Evolutionary conservation across 192 early-diverging fungal genomes (phyloP).

Genomic region (Coemansia sp.): DNA sequence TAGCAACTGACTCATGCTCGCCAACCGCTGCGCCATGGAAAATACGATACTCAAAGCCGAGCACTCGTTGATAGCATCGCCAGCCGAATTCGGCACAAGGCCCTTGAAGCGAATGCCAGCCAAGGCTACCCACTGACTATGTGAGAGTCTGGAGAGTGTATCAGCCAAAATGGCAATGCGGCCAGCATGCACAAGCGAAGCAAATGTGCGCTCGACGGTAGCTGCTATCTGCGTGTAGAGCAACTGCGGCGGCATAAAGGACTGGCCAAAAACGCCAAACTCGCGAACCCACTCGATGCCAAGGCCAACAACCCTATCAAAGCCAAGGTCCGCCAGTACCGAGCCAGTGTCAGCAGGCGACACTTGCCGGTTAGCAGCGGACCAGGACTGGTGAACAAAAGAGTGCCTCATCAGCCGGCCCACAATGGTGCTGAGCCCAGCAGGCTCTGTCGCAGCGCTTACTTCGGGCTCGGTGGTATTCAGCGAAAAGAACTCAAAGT

Average conservation of each 20-base stretch:
- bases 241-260: slow-evolving; percentile 10
- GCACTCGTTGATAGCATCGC: background rate
- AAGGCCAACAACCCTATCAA: background rate
- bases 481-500: slow-evolving; percentile 39
- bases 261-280: slow-evolving; percentile 13
- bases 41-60: slow-evolving; percentile 25
- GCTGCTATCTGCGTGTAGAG: slow-evolving; percentile 25
- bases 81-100: background rate
- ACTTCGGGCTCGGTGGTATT: slow-evolving; percentile 12
- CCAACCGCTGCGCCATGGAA: slow-evolving; percentile 17
- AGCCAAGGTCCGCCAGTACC: background rate
- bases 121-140: slow-evolving; percentile 25
- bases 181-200: slow-evolving; percentile 4
- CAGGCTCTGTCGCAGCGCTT: background rate
- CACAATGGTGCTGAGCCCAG: slow-evolving; percentile 1
- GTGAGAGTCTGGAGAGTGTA: slow-evolving; percentile 1
- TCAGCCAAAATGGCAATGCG: background rate
- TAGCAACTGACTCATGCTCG: background rate
- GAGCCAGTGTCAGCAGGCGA: slow-evolving; percentile 1
- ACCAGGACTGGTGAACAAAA: slow-evolving; percentile 19
- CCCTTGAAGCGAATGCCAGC: slow-evolving; percentile 2
- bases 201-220: slow-evolving; percentile 8
- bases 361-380: slow-evolving; percentile 13
- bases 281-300: slow-evolving; percentile 29
- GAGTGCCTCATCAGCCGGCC: slow-evolving; percentile 16